Evolutionary conservation across 306 rosid genomes (phyloP).

Genomic region (Astragalus membranaceus): DNA sequence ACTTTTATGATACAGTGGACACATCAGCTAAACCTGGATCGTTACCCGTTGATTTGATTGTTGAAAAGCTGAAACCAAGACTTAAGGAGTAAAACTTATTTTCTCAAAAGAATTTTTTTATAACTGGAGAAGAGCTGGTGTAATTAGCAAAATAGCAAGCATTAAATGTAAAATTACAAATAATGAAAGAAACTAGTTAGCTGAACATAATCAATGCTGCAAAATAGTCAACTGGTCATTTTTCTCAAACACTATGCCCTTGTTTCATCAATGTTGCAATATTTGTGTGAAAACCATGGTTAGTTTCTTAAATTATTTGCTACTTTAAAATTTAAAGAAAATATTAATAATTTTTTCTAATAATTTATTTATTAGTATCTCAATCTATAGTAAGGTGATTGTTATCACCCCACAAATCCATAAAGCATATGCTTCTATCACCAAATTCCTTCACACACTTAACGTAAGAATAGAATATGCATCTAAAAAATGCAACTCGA

Average conservation of each 20-base stretch:
- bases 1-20: slow-evolving; percentile 36
- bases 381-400: background rate
- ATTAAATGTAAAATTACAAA: slow-evolving; percentile 6
- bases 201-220: background rate
- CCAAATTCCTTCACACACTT: slow-evolving; percentile 19
- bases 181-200: background rate
- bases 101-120: too few relatives aligned
- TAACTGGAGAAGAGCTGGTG: slow-evolving; percentile 5
- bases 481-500: background rate
- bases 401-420: slow-evolving; percentile 11
- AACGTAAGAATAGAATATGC: slow-evolving; percentile 18
- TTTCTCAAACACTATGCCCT: background rate
- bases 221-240: too few relatives aligned
- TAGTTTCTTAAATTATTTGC: too few relatives aligned
- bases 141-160: background rate
- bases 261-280: too few relatives aligned
- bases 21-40: slow-evolving; percentile 45
- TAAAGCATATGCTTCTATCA: background rate
- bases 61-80: slow-evolving; percentile 33
- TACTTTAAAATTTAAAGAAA: too few relatives aligned
- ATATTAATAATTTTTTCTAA: too few relatives aligned
- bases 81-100: slow-evolving; percentile 3
- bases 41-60: slow-evolving; percentile 51
- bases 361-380: too few relatives aligned
- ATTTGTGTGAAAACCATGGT: too few relatives aligned